phyloP scores from a whole-genome alignment of 2,329 filamentous ascomycete species.

The Fusarium sp. region DNA sequence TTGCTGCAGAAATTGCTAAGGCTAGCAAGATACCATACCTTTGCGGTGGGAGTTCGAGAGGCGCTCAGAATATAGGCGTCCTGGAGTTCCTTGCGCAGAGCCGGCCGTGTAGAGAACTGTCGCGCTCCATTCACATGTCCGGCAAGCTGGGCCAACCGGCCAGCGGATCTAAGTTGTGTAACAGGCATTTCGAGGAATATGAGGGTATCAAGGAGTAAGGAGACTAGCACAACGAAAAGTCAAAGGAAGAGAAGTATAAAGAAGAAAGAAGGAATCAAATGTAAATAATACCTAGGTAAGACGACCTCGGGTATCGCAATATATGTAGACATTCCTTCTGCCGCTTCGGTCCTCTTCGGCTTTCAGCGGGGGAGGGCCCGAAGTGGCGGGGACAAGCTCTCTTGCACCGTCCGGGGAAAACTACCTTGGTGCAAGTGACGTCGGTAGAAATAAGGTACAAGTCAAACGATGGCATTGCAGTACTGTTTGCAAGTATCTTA shows the following conservation, averaged over 20 bases:
- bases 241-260: not conserved
- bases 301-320: slow-evolving; percentile 45
- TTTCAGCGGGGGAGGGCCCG: slow-evolving; percentile 53
- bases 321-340: slow-evolving; percentile 2
- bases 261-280: slow-evolving; percentile 8
- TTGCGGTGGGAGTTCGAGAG: slow-evolving; percentile 89
- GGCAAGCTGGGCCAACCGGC: slow-evolving; percentile 55
- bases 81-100: slow-evolving; percentile 77
- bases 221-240: slow-evolving; percentile 13
- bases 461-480: not conserved
- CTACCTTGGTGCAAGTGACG: slow-evolving; percentile 29
- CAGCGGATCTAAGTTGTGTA: slow-evolving; percentile 55
- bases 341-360: slow-evolving; percentile 57
- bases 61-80: slow-evolving; percentile 96
- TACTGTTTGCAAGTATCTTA: slow-evolving; percentile 1
- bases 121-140: slow-evolving; percentile 61
- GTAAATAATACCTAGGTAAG: slow-evolving; percentile 17
- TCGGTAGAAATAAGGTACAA: slow-evolving; percentile 26
- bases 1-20: not conserved
- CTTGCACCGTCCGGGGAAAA: slow-evolving; percentile 43
- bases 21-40: slow-evolving; percentile 66
- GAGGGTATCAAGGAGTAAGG: slow-evolving; percentile 23
- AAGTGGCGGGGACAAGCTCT: slow-evolving; percentile 44
- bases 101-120: slow-evolving; percentile 62
- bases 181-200: slow-evolving; percentile 36